Conservation (phyloP, 768 basidiomycete genomes). For the Tulasnella sp. region DNA sequence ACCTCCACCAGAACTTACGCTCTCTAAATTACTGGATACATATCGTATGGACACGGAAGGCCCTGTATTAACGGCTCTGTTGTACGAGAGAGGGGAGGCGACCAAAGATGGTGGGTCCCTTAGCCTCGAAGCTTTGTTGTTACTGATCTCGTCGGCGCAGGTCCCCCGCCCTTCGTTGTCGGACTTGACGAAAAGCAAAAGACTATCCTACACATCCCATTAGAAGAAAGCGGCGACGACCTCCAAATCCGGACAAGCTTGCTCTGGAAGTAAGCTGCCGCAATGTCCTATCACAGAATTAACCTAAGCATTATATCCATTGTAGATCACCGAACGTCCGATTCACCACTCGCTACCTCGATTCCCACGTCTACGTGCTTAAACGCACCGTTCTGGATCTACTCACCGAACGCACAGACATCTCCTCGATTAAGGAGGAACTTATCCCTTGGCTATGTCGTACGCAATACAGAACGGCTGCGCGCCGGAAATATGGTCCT, state of each 20-base stretch:
- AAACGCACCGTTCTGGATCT: slow-evolving; percentile 58
- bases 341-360: slow-evolving; percentile 41
- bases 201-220: slow-evolving; percentile 63
- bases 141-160: neutral
- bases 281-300: neutral
- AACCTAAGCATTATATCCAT: neutral
- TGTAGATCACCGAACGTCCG: slow-evolving; percentile 3
- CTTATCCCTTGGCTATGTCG: slow-evolving; percentile 90
- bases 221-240: slow-evolving; percentile 57
- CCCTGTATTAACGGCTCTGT: slow-evolving; percentile 43
- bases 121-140: neutral
- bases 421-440: slow-evolving; percentile 79
- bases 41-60: slow-evolving; percentile 58
- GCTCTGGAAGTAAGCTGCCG: slow-evolving; percentile 43
- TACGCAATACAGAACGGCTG: slow-evolving; percentile 45
- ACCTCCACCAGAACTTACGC: slow-evolving; percentile 58
- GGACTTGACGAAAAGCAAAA: slow-evolving; percentile 52
- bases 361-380: slow-evolving; percentile 89
- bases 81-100: slow-evolving; percentile 20
- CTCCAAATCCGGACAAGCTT: slow-evolving; percentile 64
- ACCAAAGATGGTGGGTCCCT: slow-evolving; percentile 15
- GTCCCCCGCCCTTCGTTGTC: slow-evolving; percentile 35
- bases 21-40: slow-evolving; percentile 61
- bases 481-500: slow-evolving; percentile 21
- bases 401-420: slow-evolving; percentile 46